Evolutionary conservation across 1,139 yeast species (phyloP).

Genomic region (Schwanniomyces etchellsii): DNA sequence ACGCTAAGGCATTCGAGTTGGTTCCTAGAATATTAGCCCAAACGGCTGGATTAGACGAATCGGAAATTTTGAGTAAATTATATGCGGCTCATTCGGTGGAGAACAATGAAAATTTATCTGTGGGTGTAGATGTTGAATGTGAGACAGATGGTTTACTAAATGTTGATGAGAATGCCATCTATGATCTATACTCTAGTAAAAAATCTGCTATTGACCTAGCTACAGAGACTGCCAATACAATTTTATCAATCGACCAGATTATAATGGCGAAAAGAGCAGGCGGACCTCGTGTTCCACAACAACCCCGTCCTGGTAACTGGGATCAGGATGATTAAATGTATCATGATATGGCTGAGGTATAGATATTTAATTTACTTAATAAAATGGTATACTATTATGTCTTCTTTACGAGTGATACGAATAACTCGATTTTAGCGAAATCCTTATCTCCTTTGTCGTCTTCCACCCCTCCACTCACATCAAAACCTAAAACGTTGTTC

Average conservation of each 20-base stretch:
- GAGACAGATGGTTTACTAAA: constrained; percentile 66
- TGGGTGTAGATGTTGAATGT: constrained; percentile 73
- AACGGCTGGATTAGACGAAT: constrained; percentile 88
- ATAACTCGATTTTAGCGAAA: constrained; percentile 48
- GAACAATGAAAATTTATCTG: constrained; percentile 27
- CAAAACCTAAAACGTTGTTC: constrained; percentile 72
- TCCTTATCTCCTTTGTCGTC: constrained; percentile 66
- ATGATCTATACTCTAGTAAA: constrained; percentile 76
- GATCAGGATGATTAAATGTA: constrained; percentile 73
- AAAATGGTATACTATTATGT: neutral
- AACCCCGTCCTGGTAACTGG: constrained; percentile 93
- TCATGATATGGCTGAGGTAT: neutral
- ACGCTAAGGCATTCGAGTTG: constrained; percentile 91
- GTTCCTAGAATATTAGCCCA: constrained; percentile 91
- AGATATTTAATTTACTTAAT: neutral
- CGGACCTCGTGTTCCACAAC: constrained; percentile 90
- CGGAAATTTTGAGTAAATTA: constrained; percentile 79
- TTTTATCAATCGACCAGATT: constrained; percentile 84
- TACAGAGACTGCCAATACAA: constrained; percentile 91
- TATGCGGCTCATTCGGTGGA: constrained; percentile 73
- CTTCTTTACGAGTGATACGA: constrained; percentile 39
- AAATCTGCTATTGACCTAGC: constrained; percentile 87
- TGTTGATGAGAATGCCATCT: constrained; percentile 62
- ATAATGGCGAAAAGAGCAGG: constrained; percentile 96
- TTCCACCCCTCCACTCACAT: constrained; percentile 95